Percentiles rank a stretch among this genome's conserved stretches.
Conservation (phyloP, 169 alveolate species). For the Plasmodium yoelii region DNA sequence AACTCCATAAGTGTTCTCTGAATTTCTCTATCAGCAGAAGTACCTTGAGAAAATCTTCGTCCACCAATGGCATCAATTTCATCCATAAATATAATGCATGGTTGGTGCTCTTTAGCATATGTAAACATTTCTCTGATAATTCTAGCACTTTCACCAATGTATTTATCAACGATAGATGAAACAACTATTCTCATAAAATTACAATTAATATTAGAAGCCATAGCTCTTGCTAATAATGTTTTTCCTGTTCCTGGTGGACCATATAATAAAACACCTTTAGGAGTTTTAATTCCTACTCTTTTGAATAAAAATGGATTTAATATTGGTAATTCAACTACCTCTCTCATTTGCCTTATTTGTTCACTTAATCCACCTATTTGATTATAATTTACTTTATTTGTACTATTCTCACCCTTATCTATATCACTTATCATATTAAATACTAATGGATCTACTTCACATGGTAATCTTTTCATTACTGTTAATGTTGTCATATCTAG, state of each 20-base stretch:
- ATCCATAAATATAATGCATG: constrained; percentile 99
- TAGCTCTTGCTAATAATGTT: constrained; percentile 98
- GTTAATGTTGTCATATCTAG: constrained; percentile 99
- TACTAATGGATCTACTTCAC: constrained; percentile 99
- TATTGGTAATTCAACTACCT: constrained; percentile 98
- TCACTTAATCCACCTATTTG: constrained; percentile 97
- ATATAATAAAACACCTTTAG: constrained; percentile 98
- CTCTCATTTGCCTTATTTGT: constrained; percentile 98
- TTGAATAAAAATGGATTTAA: constrained; percentile 97
- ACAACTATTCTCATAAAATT: constrained; percentile 99
- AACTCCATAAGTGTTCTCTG: constrained; percentile 97
- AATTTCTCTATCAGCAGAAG: constrained; percentile 99
- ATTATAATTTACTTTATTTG: constrained; percentile 75
- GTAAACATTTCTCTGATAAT: constrained; percentile 99
- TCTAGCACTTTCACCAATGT: constrained; percentile 99
- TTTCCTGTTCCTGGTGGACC: constrained; percentile 99
- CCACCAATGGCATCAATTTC: constrained; percentile 99
- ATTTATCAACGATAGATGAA: constrained; percentile 98
- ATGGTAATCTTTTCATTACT: constrained; percentile 96
- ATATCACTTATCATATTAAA: constrained; percentile 98
- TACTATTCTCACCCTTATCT: constrained; percentile 80
- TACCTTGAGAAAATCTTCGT: constrained; percentile 97
- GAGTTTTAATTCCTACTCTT: constrained; percentile 99
- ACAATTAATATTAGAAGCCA: constrained; percentile 98
- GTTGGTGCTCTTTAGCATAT: constrained; percentile 98